phyloP scores from a whole-genome alignment of 148 eudicot genomes.

The Simmondsia chinensis region DNA sequence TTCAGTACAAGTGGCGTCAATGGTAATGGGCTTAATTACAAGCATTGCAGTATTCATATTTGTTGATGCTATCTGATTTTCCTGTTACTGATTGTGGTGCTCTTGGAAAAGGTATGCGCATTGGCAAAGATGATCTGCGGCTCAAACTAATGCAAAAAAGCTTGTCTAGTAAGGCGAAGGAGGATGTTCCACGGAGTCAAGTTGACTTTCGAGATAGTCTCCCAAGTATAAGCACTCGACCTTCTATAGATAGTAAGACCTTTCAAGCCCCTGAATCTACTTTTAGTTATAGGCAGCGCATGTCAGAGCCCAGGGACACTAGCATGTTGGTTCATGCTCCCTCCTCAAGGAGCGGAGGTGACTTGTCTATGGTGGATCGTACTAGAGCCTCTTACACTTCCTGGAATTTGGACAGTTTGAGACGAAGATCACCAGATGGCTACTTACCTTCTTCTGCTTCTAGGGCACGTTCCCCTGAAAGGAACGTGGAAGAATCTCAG shows the following conservation, averaged over 20 bases:
- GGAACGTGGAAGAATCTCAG: conserved; percentile 32
- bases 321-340: conserved; percentile 23
- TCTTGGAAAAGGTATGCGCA: conserved; percentile 36
- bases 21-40: conserved; percentile 33
- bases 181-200: conserved; percentile 20
- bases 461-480: conserved; percentile 42
- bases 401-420: conserved; percentile 37
- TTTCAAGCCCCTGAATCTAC: conserved; percentile 34
- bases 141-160: conserved; percentile 62
- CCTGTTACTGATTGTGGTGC: conserved; percentile 17
- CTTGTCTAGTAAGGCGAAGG: conserved; percentile 13
- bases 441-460: conserved; percentile 26
- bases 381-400: conserved; percentile 47
- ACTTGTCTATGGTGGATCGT: conserved; percentile 24
- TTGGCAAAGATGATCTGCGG: conserved; percentile 65
- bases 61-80: conserved; percentile 11
- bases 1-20: conserved; percentile 18
- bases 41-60: background rate
- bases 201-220: conserved; percentile 60
- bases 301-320: conserved; percentile 19
- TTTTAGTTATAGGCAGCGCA: conserved; percentile 14
- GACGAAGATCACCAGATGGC: conserved; percentile 51
- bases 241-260: conserved; percentile 22
- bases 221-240: conserved; percentile 22
- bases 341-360: conserved; percentile 29